phyloP scores from a whole-genome alignment of 2,329 filamentous ascomycete genomes.

The Chlorencoelia australis region DNA sequence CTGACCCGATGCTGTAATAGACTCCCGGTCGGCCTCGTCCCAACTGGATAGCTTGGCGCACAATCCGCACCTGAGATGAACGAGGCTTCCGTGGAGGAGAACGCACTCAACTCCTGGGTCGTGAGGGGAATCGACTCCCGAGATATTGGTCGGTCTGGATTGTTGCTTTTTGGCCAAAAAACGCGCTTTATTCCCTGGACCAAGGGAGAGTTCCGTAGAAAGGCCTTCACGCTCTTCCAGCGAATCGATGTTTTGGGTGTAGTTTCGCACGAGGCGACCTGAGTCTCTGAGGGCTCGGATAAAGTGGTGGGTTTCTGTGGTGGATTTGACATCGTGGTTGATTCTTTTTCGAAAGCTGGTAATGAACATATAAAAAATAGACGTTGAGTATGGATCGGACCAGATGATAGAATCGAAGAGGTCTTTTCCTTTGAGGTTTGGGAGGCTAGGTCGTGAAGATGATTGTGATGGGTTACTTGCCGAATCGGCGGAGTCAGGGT shows the following conservation, averaged over 20 bases:
- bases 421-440: conserved; percentile 60
- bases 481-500: conserved; percentile 5
- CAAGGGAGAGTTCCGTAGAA: conserved; percentile 49
- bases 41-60: conserved; percentile 48
- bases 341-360: conserved; percentile 57
- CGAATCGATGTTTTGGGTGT: conserved; percentile 68
- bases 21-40: conserved; percentile 42
- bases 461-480: conserved; percentile 15
- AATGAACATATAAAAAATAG: conserved; percentile 63
- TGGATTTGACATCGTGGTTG: conserved; percentile 42
- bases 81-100: conserved; percentile 62
- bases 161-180: conserved; percentile 42
- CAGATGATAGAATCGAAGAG: conserved; percentile 63
- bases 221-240: conserved; percentile 63
- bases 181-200: conserved; percentile 50
- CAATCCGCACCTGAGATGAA: conserved; percentile 52
- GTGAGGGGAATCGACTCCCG: conserved; percentile 16
- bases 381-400: conserved; percentile 56
- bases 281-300: conserved; percentile 56
- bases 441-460: conserved; percentile 29
- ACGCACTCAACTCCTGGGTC: conserved; percentile 37
- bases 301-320: conserved; percentile 58
- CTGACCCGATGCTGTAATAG: conserved; percentile 43
- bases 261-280: conserved; percentile 59
- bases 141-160: conserved; percentile 27